Conservation (phyloP, 83 land plant species). For the Thuja plicata region DNA sequence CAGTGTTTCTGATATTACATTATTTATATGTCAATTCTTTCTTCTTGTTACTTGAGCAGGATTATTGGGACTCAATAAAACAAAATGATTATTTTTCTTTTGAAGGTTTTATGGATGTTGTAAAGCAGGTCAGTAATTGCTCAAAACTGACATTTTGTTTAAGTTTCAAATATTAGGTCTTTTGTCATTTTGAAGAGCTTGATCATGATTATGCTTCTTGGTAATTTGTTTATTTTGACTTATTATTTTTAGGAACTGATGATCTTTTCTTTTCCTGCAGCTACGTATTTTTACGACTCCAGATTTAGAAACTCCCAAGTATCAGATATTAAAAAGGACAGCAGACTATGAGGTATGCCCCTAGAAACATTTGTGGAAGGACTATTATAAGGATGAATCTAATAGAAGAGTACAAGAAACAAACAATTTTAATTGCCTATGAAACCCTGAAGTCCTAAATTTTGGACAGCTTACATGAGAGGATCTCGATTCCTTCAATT, state of each 20-base stretch:
- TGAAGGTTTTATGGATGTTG: conserved; percentile 81
- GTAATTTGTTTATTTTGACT: not conserved
- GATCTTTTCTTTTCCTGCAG: conserved; percentile 28
- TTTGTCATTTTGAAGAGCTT: not conserved
- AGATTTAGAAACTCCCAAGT: conserved; percentile 86
- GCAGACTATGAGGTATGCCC: conserved; percentile 79
- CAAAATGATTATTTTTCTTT: conserved; percentile 90
- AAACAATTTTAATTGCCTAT: not conserved
- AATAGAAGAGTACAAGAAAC: not conserved
- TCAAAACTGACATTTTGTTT: not conserved
- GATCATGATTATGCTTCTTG: not conserved
- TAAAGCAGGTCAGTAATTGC: conserved; percentile 69
- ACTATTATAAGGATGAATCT: not conserved
- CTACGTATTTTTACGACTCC: conserved; percentile 81
- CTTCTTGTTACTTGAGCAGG: conserved; percentile 41
- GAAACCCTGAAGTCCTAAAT: not conserved
- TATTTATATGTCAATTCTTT: not conserved
- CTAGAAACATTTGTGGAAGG: not conserved
- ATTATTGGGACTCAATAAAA: conserved; percentile 93
- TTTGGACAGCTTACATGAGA: not conserved
- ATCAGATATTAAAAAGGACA: conserved; percentile 80
- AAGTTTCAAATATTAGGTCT: not conserved
- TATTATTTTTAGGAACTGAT: not conserved
- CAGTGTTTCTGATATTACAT: not conserved
- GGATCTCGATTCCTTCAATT: not conserved